Percentiles rank a stretch among this genome's conserved stretches.
phyloP scores from a whole-genome alignment of 23 red algal species.

The Chondrus crispus region DNA sequence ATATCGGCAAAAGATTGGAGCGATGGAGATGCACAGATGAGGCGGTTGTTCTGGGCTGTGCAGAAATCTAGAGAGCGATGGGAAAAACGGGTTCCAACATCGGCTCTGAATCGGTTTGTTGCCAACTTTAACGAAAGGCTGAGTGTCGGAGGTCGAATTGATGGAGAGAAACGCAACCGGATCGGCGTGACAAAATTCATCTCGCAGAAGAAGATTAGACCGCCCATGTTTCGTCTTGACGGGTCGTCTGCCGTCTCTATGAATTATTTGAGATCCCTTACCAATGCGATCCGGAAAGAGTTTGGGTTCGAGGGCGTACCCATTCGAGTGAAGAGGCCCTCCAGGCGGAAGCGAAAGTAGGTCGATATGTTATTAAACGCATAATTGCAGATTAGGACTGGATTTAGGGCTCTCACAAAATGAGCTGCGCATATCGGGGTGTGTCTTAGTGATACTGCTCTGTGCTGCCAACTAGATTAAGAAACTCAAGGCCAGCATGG shows the following conservation, averaged over 20 bases:
- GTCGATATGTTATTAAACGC: no score
- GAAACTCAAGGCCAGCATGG: no score
- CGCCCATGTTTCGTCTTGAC: conserved; percentile 77
- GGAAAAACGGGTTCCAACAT: conserved; percentile 48
- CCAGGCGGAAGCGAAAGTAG: conserved; percentile 19
- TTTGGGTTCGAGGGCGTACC: conserved; percentile 84
- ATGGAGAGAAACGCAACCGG: conserved; percentile 37
- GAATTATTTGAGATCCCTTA: conserved; percentile 64
- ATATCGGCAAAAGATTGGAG: conserved; percentile 61
- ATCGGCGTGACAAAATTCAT: conserved; percentile 63
- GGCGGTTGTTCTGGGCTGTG: conserved; percentile 43
- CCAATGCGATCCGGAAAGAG: conserved; percentile 69
- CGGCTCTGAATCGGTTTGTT: conserved; percentile 62
- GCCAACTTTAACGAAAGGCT: conserved; percentile 54
- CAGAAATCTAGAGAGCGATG: conserved; percentile 44
- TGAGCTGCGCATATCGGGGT: no score
- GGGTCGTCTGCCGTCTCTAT: conserved; percentile 67
- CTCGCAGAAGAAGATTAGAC: conserved; percentile 65
- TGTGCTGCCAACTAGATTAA: no score
- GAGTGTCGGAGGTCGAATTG: conserved; percentile 25
- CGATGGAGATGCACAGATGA: background rate
- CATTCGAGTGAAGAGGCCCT: conserved; percentile 63
- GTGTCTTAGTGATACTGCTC: no score
- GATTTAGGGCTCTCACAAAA: no score
- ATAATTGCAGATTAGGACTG: no score